Evolutionary conservation across 2,329 filamentous ascomycete genomes (phyloP).

Genomic region (Scedosporium boydii): DNA sequence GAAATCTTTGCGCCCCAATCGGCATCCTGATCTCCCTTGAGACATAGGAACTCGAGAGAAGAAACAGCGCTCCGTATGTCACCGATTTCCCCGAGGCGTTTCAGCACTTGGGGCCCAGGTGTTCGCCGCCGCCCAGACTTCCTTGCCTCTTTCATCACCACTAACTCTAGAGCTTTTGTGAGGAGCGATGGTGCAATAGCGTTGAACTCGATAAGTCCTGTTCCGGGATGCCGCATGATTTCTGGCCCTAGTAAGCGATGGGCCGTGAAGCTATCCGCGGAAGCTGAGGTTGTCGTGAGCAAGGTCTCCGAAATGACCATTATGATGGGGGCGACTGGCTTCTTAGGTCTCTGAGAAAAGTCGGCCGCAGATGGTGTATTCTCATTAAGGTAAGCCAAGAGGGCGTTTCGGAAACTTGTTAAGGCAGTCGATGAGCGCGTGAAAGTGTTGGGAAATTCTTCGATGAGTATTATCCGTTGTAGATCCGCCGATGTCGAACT

Average conservation of each 20-base stretch:
- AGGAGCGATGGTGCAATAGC: slow-evolving; percentile 79
- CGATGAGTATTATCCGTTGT: slow-evolving; percentile 58
- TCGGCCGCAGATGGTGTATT: slow-evolving; percentile 48
- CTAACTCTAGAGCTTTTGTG: slow-evolving; percentile 69
- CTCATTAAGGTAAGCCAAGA: slow-evolving; percentile 65
- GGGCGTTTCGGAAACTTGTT: slow-evolving; percentile 61
- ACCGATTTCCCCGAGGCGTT: slow-evolving; percentile 72
- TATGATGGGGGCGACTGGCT: slow-evolving; percentile 61
- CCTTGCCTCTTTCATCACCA: slow-evolving; percentile 77
- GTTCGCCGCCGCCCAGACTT: slow-evolving; percentile 66
- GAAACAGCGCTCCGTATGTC: slow-evolving; percentile 91
- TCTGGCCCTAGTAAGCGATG: slow-evolving; percentile 82
- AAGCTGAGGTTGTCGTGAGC: slow-evolving; percentile 73
- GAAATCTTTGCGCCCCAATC: slow-evolving; percentile 68
- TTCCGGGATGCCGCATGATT: slow-evolving; percentile 70
- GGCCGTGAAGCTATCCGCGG: slow-evolving; percentile 85
- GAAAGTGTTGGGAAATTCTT: slow-evolving; percentile 75
- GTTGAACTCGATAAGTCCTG: slow-evolving; percentile 84
- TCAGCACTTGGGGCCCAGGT: slow-evolving; percentile 70
- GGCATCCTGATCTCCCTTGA: slow-evolving; percentile 66
- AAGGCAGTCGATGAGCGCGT: slow-evolving; percentile 54
- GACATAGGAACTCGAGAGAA: slow-evolving; percentile 82
- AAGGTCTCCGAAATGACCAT: slow-evolving; percentile 89
- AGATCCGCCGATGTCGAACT: not conserved
- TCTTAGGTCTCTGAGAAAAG: slow-evolving; percentile 32